Evolutionary conservation across 805 yeast species (phyloP).

Genomic region (Debaryomyces tyrocola): DNA sequence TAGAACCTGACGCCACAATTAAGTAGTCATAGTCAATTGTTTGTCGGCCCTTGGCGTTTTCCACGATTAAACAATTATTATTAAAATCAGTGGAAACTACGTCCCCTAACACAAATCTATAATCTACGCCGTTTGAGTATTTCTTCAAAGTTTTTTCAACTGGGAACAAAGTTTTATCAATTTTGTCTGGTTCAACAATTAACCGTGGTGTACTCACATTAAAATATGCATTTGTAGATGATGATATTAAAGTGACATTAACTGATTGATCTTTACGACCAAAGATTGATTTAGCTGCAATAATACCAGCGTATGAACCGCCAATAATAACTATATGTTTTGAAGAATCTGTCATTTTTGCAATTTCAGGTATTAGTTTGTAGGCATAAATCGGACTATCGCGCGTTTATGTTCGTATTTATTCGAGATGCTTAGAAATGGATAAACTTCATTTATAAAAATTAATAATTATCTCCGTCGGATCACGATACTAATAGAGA

Average conservation of each 20-base stretch:
- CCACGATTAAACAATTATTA: slow-evolving; percentile 14
- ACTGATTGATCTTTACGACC: slow-evolving; percentile 8
- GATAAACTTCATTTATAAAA: too few species aligned
- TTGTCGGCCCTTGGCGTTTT: slow-evolving; percentile 4
- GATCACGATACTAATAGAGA: too few species aligned
- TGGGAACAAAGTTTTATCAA: slow-evolving; percentile 16
- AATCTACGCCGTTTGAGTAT: slow-evolving; percentile 11
- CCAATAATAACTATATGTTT: slow-evolving; percentile 32
- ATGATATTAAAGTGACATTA: slow-evolving; percentile 25
- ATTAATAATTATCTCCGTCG: too few species aligned
- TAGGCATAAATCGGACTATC: too few species aligned
- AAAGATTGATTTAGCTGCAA: slow-evolving; percentile 23
- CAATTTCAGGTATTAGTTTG: too few species aligned
- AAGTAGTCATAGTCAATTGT: slow-evolving; percentile 28
- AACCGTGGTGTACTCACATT: slow-evolving; percentile 32
- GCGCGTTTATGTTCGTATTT: too few species aligned
- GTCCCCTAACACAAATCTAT: slow-evolving; percentile 22
- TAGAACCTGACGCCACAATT: slow-evolving; percentile 37
- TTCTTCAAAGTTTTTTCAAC: slow-evolving; percentile 18
- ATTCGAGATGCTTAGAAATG: too few species aligned
- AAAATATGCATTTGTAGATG: slow-evolving; percentile 23
- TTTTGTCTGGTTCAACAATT: slow-evolving; percentile 21
- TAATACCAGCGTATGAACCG: slow-evolving; percentile 33
- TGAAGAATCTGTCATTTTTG: not conserved
- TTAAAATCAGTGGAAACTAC: slow-evolving; percentile 29